Percentiles rank a stretch among this genome's conserved stretches.
Conservation (phyloP, 1,284 basidiomycete species). For the Tylopilus sp. region DNA sequence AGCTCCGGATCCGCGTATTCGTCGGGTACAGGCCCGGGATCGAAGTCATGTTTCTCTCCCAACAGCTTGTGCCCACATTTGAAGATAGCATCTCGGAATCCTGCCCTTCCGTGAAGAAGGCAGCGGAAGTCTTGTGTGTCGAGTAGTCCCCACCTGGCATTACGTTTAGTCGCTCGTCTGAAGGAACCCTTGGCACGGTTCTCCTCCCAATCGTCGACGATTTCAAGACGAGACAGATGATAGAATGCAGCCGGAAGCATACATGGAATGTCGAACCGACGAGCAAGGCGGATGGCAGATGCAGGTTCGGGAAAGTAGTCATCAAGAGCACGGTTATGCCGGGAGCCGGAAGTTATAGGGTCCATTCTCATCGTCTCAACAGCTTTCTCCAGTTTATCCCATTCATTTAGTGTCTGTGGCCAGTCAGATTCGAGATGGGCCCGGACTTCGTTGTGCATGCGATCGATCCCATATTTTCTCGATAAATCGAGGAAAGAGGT, state of each 20-base stretch:
- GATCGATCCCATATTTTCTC: too few relatives aligned
- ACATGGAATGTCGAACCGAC: background rate
- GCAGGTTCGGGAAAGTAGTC: conserved; percentile 22
- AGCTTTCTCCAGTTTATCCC: too few relatives aligned
- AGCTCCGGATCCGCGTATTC: too few relatives aligned
- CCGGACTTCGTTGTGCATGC: too few relatives aligned
- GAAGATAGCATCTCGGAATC: background rate
- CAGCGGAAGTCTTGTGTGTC: conserved; percentile 12
- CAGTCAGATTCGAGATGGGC: too few relatives aligned
- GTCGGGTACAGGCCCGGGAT: too few relatives aligned
- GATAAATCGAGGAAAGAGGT: too few relatives aligned
- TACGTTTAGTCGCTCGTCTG: conserved; percentile 1
- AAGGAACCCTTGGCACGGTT: background rate
- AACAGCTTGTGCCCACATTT: background rate
- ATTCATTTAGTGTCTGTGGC: too few relatives aligned
- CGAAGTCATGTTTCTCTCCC: conserved; percentile 1
- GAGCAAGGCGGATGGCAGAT: conserved; percentile 18
- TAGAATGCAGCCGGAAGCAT: conserved; percentile 26
- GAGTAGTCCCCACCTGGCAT: conserved; percentile 19
- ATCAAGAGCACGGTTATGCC: conserved; percentile 9
- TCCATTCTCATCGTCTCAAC: background rate
- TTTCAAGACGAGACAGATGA: conserved; percentile 24
- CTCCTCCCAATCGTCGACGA: conserved; percentile 24
- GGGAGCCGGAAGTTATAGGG: conserved; percentile 12
- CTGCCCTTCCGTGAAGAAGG: conserved; percentile 22